Base-by-base conservation (phyloP, 2,329 filamentous ascomycete species). In the Nannizzia gypsea region DNA sequence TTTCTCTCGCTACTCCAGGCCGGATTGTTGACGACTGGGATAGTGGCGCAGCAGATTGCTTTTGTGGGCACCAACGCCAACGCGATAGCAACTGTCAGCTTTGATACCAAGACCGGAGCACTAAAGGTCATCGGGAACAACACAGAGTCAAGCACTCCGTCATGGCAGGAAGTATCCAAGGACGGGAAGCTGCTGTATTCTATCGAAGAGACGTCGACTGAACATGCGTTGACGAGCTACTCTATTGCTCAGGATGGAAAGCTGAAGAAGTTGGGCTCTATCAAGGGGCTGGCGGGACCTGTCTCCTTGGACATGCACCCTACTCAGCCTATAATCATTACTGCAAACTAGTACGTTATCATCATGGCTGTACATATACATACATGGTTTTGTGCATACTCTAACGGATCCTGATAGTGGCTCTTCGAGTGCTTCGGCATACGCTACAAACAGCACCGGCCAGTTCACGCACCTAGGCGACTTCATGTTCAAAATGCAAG, bases 401-500 rank as follows among this genome's bases (percentile, higher is more conserved):
- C 31, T 59, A 34, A 60, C n/a, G 9, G 9, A 34, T 8, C 24
- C n/a, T n/a, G 22, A 22, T 22, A 63, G 61, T 31, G 61, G 61
- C n/a, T 46, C 48, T 38, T 56, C 61, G 4, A 57, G 61, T 20
- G 59, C 58, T 22, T 63, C 61, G 11, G 61, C 57, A 8, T 63
- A 59, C 54, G 22, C 22, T 34, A 40, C 40, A n/a, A 56, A 63
- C 22, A 13, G 31, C 3, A 61, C 57, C 3, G 61, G 59, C 42
- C 44, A 57, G 15, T 26, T 63, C 17, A 40, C 34, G 8, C 59
- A 42, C 20, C 28, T 59, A 13, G 50, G 52, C 5, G 17, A 55
- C 24, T 69, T 77, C 63, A 67, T 67, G 17, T 77, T 73, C 65
- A 70, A 64, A 34, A 59, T 71, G 40, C 50, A 63, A 1, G 59